Conservation (phyloP, 345 rosid genomes). For the Geranium brycei region DNA sequence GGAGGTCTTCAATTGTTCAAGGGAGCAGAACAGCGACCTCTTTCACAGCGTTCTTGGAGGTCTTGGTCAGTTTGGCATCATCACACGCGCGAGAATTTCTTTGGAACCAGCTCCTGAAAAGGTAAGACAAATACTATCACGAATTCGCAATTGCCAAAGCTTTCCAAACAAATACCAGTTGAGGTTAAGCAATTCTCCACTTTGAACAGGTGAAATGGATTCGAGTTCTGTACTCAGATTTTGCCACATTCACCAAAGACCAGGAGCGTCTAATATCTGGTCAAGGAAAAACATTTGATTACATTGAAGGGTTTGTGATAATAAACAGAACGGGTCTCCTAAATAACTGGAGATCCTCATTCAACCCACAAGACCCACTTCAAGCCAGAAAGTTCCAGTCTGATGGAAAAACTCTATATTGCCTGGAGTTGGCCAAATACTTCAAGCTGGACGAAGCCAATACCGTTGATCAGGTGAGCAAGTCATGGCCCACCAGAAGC, state of each 20-base stretch:
- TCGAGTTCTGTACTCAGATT: slow-evolving; percentile 75
- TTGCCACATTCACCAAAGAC: slow-evolving; percentile 52
- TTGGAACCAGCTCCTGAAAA: slow-evolving; percentile 67
- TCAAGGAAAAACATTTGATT: slow-evolving; percentile 43
- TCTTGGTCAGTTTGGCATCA: slow-evolving; percentile 90
- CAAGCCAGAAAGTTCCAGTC: slow-evolving; percentile 70
- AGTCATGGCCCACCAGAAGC: slow-evolving; percentile 5
- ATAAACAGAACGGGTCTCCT: slow-evolving; percentile 74
- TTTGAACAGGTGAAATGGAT: slow-evolving; percentile 83
- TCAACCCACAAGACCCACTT: slow-evolving; percentile 62
- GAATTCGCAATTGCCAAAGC: not conserved
- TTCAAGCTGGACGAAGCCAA: slow-evolving; percentile 29
- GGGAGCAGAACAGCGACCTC: slow-evolving; percentile 59
- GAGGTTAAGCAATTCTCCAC: slow-evolving; percentile 7
- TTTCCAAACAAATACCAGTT: not conserved
- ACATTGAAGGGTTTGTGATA: slow-evolving; percentile 84
- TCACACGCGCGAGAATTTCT: slow-evolving; percentile 75
- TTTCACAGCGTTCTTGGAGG: slow-evolving; percentile 86
- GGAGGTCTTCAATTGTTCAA: slow-evolving; percentile 65
- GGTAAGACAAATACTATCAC: slow-evolving; percentile 19
- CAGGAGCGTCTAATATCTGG: slow-evolving; percentile 63
- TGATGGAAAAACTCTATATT: slow-evolving; percentile 63
- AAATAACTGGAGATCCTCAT: slow-evolving; percentile 76
- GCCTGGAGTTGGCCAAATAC: slow-evolving; percentile 85
- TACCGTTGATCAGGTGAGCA: slow-evolving; percentile 38